Evolutionary conservation across 495 filamentous ascomycete genomes (phyloP), one percentile per base, ranked within the genome.

Genomic region (Neurospora sp.): DNA sequence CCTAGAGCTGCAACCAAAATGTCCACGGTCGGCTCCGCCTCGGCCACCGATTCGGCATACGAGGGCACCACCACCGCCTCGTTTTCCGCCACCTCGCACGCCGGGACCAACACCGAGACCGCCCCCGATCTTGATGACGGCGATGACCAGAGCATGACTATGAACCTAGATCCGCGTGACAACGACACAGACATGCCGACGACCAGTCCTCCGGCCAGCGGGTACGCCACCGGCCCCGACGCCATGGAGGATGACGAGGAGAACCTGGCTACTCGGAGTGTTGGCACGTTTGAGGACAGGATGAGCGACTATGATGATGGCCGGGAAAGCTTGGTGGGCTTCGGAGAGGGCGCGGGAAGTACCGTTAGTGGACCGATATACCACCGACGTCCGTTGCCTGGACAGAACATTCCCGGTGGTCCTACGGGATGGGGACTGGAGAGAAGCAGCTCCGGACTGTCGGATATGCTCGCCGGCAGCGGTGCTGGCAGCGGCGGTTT

Each of bases 11-110:
- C 79, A 4, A 90, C 81, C 81, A 92, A 84, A 87, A 92, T 88
- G 79, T 94, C 91, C 84, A 97, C 94, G 0, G 94, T 97, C 28
- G 94, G 94, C 43, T 91, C 89, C 70, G 94, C 94, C 28, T 93
- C 91, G 72, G 85, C 83, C 3, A 86, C 83, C 1, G 93, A 92
- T 36, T 92, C 88, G 76, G 83, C 91, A 39, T 91, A 91, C 70
- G 93, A 89, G 19, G 85, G 90, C 21, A 93, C 92, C 3, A 84
- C 80, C 4, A 92, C 70, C 19, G 66, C 72, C 28, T 38, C 36
- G 4, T 13, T 66, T 21, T 13, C 38, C 0, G 71, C 45, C 0
- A 34, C 48, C n/a, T 39, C 48, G 2, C 31, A 36, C 66, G 92
- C 89, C 19, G 85, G 90, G 24, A 93, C 92, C 1, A 83, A 78